These are phyloP conservation scores for Euryodendron excelsum DNA, from an alignment of 148 eudicot genomes.

Conservation along the genomic window DNA sequence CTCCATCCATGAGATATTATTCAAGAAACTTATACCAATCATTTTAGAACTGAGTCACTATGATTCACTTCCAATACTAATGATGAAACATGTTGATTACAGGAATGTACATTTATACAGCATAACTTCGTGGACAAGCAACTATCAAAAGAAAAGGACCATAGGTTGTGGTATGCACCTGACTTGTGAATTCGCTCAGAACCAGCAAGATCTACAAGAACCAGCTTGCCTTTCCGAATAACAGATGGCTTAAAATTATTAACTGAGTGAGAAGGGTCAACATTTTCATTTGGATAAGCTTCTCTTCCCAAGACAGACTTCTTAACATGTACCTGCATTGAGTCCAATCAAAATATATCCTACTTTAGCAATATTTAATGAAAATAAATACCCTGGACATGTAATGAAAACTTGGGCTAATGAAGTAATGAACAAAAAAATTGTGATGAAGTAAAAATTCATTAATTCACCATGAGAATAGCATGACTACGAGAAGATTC, in stretches of 20 bases:
- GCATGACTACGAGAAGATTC: slow-evolving; percentile 99
- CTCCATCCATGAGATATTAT: not conserved
- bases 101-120: not conserved
- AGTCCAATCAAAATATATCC: slow-evolving; percentile 12
- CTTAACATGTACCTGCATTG: slow-evolving; percentile 61
- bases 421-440: too few species aligned
- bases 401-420: not conserved
- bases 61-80: not conserved
- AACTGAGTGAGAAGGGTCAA: slow-evolving; percentile 43
- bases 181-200: slow-evolving; percentile 96
- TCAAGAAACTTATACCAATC: not conserved
- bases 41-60: not conserved
- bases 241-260: slow-evolving; percentile 65
- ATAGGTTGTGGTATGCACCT: slow-evolving; percentile 52
- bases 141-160: not conserved
- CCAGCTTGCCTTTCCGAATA: slow-evolving; percentile 84
- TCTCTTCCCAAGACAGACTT: slow-evolving; percentile 66
- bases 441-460: not conserved
- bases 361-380: not conserved
- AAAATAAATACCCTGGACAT: not conserved
- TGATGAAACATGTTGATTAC: not conserved
- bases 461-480: slow-evolving; percentile 62
- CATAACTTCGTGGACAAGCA: not conserved
- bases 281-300: slow-evolving; percentile 67
- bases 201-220: slow-evolving; percentile 99